Conservation (phyloP, 768 basidiomycete species). For the Suillus decipiens region DNA sequence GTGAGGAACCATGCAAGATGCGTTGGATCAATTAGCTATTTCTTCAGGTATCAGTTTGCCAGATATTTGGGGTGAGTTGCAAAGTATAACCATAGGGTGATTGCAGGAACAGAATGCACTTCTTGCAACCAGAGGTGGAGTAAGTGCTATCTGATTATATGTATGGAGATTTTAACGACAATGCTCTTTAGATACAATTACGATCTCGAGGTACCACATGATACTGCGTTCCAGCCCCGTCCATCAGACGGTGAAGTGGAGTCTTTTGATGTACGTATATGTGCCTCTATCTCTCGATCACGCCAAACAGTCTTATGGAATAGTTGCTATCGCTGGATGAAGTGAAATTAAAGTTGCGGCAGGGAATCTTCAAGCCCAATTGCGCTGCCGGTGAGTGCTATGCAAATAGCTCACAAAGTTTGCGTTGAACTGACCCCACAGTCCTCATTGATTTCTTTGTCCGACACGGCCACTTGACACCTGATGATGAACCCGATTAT, state of each 20-base stretch:
- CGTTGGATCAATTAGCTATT: slow-evolving; percentile 80
- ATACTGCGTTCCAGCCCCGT: slow-evolving; percentile 56
- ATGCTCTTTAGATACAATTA: slow-evolving; percentile 68
- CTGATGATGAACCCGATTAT: slow-evolving; percentile 85
- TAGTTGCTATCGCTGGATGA: slow-evolving; percentile 69
- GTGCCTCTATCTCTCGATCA: not conserved
- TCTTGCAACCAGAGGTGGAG: slow-evolving; percentile 89
- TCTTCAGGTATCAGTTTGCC: slow-evolving; percentile 52
- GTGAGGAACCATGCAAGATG: slow-evolving; percentile 58
- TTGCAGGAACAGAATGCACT: slow-evolving; percentile 47
- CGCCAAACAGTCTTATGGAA: not conserved
- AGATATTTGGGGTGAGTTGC: not conserved
- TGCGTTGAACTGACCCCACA: slow-evolving; percentile 25
- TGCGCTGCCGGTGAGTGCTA: slow-evolving; percentile 71
- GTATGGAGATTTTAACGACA: slow-evolving; percentile 1
- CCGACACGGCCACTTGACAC: slow-evolving; percentile 80
- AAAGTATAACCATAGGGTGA: slow-evolving; percentile 41
- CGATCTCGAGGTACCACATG: slow-evolving; percentile 70
- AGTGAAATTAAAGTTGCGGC: slow-evolving; percentile 63
- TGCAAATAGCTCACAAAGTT: not conserved
- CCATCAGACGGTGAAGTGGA: slow-evolving; percentile 95
- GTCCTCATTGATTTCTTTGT: slow-evolving; percentile 91
- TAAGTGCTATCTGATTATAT: slow-evolving; percentile 35
- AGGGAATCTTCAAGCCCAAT: slow-evolving; percentile 88
- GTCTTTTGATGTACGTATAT: slow-evolving; percentile 71